Conservation (phyloP, 2,329 filamentous ascomycete species). For the Talaromyces sp. region DNA sequence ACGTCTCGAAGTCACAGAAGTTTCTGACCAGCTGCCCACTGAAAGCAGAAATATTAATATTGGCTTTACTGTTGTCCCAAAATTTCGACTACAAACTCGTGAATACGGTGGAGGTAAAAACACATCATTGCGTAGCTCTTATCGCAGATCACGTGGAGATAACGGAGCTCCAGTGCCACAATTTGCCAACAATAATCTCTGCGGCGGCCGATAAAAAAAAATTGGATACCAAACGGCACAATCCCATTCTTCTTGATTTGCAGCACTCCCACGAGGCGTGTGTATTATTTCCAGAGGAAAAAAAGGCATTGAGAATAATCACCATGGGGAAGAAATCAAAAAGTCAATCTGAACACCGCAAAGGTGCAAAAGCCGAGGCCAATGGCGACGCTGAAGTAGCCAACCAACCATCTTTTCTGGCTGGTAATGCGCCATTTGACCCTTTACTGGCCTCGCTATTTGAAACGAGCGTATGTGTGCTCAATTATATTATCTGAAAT, state of each 20-base stretch:
- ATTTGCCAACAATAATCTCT: constrained; percentile 4
- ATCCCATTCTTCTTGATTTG: not conserved
- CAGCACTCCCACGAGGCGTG: not conserved
- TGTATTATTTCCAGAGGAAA: not conserved
- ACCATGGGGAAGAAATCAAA: constrained; percentile 12
- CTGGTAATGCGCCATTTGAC: constrained; percentile 62
- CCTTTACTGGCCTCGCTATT: constrained; percentile 67
- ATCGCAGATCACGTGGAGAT: constrained; percentile 14
- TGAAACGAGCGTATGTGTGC: constrained; percentile 60
- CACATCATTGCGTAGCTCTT: constrained; percentile 3
- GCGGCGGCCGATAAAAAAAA: constrained; percentile 8
- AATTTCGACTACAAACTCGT: not conserved
- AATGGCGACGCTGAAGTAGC: constrained; percentile 16
- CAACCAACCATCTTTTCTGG: constrained; percentile 38
- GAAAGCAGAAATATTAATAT: not conserved
- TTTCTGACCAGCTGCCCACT: not conserved
- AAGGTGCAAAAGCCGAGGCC: constrained; percentile 17
- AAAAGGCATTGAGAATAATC: not conserved
- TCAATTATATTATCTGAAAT: not conserved
- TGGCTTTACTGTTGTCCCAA: not conserved
- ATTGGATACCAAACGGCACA: constrained; percentile 1
- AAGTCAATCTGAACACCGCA: constrained; percentile 24
- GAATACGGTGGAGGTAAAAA: not conserved
- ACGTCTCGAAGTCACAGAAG: not conserved
- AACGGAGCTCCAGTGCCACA: constrained; percentile 12